Conservation (phyloP, 2,329 filamentous ascomycete species). For the Alternaria alternata region DNA sequence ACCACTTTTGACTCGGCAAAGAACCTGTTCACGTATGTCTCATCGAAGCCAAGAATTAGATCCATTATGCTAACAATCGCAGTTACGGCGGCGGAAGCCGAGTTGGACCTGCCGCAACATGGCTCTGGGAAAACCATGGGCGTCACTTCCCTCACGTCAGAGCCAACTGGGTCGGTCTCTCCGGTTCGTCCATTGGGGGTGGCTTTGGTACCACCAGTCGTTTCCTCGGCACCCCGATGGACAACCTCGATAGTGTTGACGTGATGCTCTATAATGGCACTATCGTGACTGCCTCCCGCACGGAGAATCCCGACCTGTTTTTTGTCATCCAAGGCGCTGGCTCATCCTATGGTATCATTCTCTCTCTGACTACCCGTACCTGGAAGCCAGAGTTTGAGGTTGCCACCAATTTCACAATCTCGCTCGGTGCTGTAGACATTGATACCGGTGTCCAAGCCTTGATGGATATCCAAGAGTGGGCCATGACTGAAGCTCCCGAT, state of each 20-base stretch:
- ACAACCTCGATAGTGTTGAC: slow-evolving; percentile 24
- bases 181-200: slow-evolving; percentile 23
- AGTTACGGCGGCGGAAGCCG: slow-evolving; percentile 27
- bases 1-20: slow-evolving; percentile 18
- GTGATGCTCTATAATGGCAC: slow-evolving; percentile 27
- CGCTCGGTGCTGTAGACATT: slow-evolving; percentile 19
- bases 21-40: slow-evolving; percentile 10
- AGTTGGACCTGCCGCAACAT: slow-evolving; percentile 24
- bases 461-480: slow-evolving; percentile 24
- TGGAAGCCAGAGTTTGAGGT: slow-evolving; percentile 22
- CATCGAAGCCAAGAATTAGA: rapidly evolving
- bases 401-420: slow-evolving; percentile 25
- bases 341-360: slow-evolving; percentile 23
- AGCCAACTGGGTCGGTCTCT: slow-evolving; percentile 23
- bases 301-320: slow-evolving; percentile 30
- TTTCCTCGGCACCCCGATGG: slow-evolving; percentile 25
- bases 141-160: slow-evolving; percentile 30
- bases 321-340: slow-evolving; percentile 32
- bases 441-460: slow-evolving; percentile 22
- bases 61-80: not conserved
- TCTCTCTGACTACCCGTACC: slow-evolving; percentile 24
- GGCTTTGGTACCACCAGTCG: slow-evolving; percentile 28
- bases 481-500: slow-evolving; percentile 23
- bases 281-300: slow-evolving; percentile 27
- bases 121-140: slow-evolving; percentile 27